Base-by-base conservation (phyloP, 331 rosid species). In the Arachis monticola region DNA sequence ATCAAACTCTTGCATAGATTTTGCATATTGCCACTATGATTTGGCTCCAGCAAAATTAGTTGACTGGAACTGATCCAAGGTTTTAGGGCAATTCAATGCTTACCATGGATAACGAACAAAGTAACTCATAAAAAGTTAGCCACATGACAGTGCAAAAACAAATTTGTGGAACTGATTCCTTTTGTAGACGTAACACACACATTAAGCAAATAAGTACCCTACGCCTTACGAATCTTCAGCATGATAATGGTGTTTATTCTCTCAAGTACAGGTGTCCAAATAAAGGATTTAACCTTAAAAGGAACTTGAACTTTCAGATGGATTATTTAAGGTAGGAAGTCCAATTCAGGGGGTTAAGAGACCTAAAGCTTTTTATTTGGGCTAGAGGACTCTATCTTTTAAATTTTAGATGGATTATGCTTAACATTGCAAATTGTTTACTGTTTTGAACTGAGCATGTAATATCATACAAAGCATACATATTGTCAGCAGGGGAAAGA, bases 401-500 rank as follows among this genome's bases (percentile, higher is more conserved):
- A 53, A 13, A 53, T 53, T 53, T 6, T 13, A 8, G 14, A 13
- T 53, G 10, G 14, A 53, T 7, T 60, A 44, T 2, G 1, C 6
- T 74, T 51, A 7, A 27, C 38, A 44, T 38, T 63, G 55, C n/a
- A 50, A 50, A 8, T 61, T 73, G 52, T 48, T 41, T 50, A 35
- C 10, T 61, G 52, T 44, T 72, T 44, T 73, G 51, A 40, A 2
- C 41, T 35, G 32, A 8, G 4, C 60, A 8, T 12, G 8, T 48
- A 48, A 48, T 13, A 56, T 68, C 64, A 68, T 57, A 3, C 67
- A 12, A 57, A 62, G 70, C 60, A 27, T 73, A 47, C 57, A 10
- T 58, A 56, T 69, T 68, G 68, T 47, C 10, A 73, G 17, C 62
- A 7, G 76, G 5, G 31, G 61, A 59, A 82, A 12, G 52, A 50